These are phyloP conservation scores for Arxiozyma slooffiae DNA, from an alignment of 1,139 yeast genomes.

Conservation along the genomic window DNA sequence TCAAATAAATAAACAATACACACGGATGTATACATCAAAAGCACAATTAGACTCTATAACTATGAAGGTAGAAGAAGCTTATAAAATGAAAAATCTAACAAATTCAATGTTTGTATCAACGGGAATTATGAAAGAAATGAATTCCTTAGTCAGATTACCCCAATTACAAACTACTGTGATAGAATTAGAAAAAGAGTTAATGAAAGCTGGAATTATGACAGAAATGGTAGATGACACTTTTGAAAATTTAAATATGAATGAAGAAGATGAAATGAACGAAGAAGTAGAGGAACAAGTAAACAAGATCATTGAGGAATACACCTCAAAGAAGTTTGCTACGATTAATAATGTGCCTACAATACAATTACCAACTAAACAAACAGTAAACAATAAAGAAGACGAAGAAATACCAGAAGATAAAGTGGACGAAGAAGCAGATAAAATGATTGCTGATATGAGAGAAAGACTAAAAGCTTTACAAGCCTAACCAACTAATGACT, in stretches of 20 bases:
- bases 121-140: slow-evolving; percentile 80
- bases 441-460: slow-evolving; percentile 74
- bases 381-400: slow-evolving; percentile 31
- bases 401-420: slow-evolving; percentile 51
- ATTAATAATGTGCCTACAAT: slow-evolving; percentile 38
- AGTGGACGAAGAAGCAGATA: slow-evolving; percentile 62
- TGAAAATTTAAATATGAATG: slow-evolving; percentile 59
- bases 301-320: slow-evolving; percentile 43
- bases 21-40: slow-evolving; percentile 65
- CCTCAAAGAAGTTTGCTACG: slow-evolving; percentile 40
- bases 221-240: slow-evolving; percentile 93
- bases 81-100: slow-evolving; percentile 74
- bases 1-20: slow-evolving; percentile 62
- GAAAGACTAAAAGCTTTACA: slow-evolving; percentile 81
- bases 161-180: slow-evolving; percentile 78
- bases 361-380: slow-evolving; percentile 35
- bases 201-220: slow-evolving; percentile 84
- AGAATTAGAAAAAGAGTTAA: slow-evolving; percentile 75
- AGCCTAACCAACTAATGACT: slow-evolving; percentile 34
- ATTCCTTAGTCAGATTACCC: slow-evolving; percentile 66
- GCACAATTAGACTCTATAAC: slow-evolving; percentile 80
- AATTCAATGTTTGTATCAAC: slow-evolving; percentile 76
- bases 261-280: slow-evolving; percentile 54
- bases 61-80: slow-evolving; percentile 86
- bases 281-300: slow-evolving; percentile 66